Conservation (phyloP, 2,329 filamentous ascomycete genomes). For the Daldinia eschscholtzii region DNA sequence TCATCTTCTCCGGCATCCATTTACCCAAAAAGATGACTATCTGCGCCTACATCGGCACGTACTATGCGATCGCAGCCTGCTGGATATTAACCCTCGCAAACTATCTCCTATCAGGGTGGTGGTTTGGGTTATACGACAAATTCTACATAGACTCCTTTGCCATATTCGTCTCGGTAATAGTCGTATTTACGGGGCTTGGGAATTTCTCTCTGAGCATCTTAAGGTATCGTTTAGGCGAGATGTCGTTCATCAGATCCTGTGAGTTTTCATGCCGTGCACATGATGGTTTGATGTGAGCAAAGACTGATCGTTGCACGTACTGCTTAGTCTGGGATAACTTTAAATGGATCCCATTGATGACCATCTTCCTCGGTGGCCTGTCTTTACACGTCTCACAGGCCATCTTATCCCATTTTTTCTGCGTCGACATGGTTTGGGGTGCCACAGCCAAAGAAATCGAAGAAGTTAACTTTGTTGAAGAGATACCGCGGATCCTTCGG, state of each 20-base stretch:
- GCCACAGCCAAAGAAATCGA: constrained; percentile 54
- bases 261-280: constrained; percentile 41
- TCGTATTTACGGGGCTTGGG: constrained; percentile 52
- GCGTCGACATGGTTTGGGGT: constrained; percentile 58
- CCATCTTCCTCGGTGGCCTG: constrained; percentile 60
- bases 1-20: constrained; percentile 79
- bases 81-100: constrained; percentile 80
- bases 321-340: constrained; percentile 64
- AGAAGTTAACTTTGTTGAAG: constrained; percentile 53
- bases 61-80: constrained; percentile 81
- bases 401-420: constrained; percentile 58
- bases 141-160: constrained; percentile 73
- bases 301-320: constrained; percentile 21
- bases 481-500: constrained; percentile 50
- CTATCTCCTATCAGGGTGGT: constrained; percentile 83
- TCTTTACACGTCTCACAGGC: constrained; percentile 59
- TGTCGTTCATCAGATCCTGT: constrained; percentile 60
- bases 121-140: constrained; percentile 62
- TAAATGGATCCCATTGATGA: constrained; percentile 60
- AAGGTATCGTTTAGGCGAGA: constrained; percentile 69
- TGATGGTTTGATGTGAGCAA: not conserved
- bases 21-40: constrained; percentile 82
- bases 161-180: constrained; percentile 52
- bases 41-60: constrained; percentile 82
- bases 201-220: constrained; percentile 66